These are phyloP conservation scores for Abrus precatorius DNA, from an alignment of 306 rosid genomes.

Conservation along the genomic window DNA sequence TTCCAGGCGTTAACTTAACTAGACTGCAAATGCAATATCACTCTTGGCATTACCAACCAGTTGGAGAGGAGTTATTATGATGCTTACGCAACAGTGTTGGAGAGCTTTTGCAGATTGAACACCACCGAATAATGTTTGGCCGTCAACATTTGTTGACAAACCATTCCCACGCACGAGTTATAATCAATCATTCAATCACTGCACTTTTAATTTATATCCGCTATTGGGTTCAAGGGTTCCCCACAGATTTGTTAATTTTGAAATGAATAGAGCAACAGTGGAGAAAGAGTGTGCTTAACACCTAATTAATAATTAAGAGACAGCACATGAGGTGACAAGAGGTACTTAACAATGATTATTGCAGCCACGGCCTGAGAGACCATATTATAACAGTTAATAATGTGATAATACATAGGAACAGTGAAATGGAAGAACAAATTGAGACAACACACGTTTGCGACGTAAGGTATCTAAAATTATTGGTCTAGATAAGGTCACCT, in stretches of 20 bases:
- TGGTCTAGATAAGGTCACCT: not conserved
- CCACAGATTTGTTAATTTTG: too few species aligned
- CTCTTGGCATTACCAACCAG: not conserved
- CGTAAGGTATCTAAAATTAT: not conserved
- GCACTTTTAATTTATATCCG: not conserved
- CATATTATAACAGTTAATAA: not conserved
- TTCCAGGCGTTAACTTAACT: not conserved
- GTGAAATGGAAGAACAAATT: not conserved
- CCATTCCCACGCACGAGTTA: not conserved
- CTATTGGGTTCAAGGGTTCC: not conserved
- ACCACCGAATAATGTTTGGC: slow-evolving; percentile 44
- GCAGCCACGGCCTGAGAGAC: not conserved
- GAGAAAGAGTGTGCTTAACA: too few species aligned
- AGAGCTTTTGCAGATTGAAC: slow-evolving; percentile 12
- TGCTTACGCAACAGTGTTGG: too few species aligned
- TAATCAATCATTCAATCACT: slow-evolving; percentile 21
- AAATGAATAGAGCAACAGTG: too few species aligned
- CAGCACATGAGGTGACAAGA: not conserved
- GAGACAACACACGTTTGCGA: not conserved
- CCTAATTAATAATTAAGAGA: not conserved
- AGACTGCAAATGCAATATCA: not conserved
- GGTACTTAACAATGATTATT: not conserved
- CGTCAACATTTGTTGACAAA: slow-evolving; percentile 33
- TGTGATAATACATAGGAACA: not conserved
- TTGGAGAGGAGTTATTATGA: not conserved